Evolutionary conservation across 176 grass and related monocot species (phyloP), one percentile per base, ranked within the genome.

Genomic region (Aegilops sharonensis): DNA sequence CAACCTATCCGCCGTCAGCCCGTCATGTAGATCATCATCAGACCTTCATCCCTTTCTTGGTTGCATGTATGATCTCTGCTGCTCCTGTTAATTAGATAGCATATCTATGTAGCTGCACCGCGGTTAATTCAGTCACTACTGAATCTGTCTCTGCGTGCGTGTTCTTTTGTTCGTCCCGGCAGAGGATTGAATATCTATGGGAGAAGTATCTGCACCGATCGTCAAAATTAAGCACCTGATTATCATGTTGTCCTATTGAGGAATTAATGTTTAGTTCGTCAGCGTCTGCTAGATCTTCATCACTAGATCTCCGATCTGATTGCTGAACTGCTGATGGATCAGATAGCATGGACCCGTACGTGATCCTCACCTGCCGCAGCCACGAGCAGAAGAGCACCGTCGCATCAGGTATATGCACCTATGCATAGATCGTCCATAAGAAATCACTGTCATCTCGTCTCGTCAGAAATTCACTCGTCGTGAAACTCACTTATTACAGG

Each of bases 331-430:
- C 50, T 7, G 50, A 14, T 17, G 17, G 67, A 85, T 18, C 90
- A 95, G 93, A 83, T 30, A 78, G 90, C 37, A 95, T 95, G 90
- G 93, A 95, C 78, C 93, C 93, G 31, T 92, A 87, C 25, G 93
- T 89, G 61, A 68, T 95, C 79, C 75, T 95, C 31, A 90, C 67
- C 50, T 95, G 83, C 31, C 88, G 88, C 79, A 90, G 60, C 59
- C 83, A 95, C 1, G 90, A 95, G 80, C 82, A 95, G 68, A 92
- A 88, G 63, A 92, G 93, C 88, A 92, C 79, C 20, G 83, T 90
- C 32, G 83, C 79, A 20, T 84, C 85, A 78, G 93, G 93, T 92
- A 43, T 9, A 8, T 8, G 5, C 27, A 14, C 21, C 9, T 9
- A 64, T 54, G 15, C 50, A 7, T 54, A 54, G 15, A 54, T 54